Base-by-base conservation (phyloP, 257 asterid genomes). In the Rhazya stricta region DNA sequence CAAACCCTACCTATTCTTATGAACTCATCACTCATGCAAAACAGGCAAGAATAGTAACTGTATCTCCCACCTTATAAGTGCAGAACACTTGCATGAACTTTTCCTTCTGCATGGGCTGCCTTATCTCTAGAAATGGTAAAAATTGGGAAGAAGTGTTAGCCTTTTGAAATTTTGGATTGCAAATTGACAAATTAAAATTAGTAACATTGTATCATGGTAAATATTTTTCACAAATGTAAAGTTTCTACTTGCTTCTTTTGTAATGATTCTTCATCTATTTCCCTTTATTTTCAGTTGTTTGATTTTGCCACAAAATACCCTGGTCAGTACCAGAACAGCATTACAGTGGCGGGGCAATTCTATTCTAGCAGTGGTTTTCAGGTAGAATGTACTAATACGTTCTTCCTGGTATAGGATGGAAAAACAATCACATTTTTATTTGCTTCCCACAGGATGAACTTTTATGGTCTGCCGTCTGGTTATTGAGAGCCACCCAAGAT, bases 381-480 rank as follows among this genome's bases (percentile, higher is more conserved):
- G 87, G 96, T 85, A n/a, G 74, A 58, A 4, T 62, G 29, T 51
- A 16, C 8, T 57, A 0, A 15, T 41, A 19, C n/a, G n/a, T 46
- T 63, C 15, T 53, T 32, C 32, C 18, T 71, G 30, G 5, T 50
- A 18, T 30, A 15, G 9, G 1, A 1, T 29, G 16, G 39, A 30
- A 6, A 34, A 16, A 48, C 1, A 27, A 23, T 12, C 0, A 45
- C 23, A 19, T 56, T 1, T 9, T 6, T 16, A 56, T 56, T 42
- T 71, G 7, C 27, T 10, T n/a, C 16, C 29, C 36, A 46, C 45
- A 90, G 96, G 96, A 89, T 63, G 96, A 90, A 76, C 80, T 83
- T 5, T 57, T 89, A 39, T 90, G 96, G 96, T 91, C 92, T 11
- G 89, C 92, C 13, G 87, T 82, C 2, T 91, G 96, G 96, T 72